Conservation (phyloP, 257 asterid genomes). For the Parsonsia alboflavescens region DNA sequence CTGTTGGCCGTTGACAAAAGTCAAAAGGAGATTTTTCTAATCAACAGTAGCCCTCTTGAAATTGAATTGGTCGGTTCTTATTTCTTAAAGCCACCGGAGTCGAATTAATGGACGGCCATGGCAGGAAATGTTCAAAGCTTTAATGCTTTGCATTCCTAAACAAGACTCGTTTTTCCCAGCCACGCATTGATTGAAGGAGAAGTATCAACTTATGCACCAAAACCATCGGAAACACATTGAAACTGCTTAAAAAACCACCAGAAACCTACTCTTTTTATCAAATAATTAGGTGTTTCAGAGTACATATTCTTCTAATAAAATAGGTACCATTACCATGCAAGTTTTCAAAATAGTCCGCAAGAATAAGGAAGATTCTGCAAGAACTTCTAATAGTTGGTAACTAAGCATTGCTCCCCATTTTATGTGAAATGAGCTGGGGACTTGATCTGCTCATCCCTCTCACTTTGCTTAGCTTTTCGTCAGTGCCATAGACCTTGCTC, state of each 20-base stretch:
- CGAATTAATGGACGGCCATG: neutral
- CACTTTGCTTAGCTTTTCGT: conserved; percentile 35
- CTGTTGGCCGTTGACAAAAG: neutral
- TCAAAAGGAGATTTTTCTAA: neutral
- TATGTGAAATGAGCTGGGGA: neutral
- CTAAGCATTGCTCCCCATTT: neutral
- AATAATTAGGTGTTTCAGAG: neutral
- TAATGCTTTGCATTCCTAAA: neutral
- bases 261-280: neutral
- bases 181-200: neutral
- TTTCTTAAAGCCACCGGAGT: neutral
- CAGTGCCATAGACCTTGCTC: conserved; percentile 58
- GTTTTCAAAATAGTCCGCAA: neutral
- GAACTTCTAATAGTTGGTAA: neutral
- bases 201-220: neutral
- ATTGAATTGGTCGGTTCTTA: neutral
- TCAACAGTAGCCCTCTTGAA: neutral
- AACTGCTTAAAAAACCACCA: neutral
- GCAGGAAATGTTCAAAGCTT: neutral
- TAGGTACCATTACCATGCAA: neutral
- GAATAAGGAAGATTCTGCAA: neutral
- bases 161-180: neutral
- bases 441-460: neutral
- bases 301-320: neutral
- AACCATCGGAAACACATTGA: neutral